Evolutionary conservation across 257 asterid species (phyloP), one percentile per base, ranked within the genome.

Genomic region (Solanum arcanum): DNA sequence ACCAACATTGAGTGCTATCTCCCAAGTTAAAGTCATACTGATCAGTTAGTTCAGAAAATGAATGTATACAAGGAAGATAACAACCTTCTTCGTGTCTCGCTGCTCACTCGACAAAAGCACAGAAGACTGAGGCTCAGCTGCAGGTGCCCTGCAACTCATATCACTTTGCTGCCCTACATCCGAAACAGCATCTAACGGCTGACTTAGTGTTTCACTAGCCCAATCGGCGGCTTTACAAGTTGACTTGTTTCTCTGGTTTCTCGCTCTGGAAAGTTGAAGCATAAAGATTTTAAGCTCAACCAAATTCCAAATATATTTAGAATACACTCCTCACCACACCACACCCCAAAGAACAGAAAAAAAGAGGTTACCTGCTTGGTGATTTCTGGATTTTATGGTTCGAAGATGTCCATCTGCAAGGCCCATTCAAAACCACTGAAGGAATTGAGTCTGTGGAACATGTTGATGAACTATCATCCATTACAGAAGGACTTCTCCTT

Each of bases 391-490:
- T 92, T 87, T 91, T 93, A 85, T 88, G 88, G 76, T 88, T 86
- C 47, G 84, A 83, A 83, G 85, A 69, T 81, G 86, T 88, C 86
- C 92, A 91, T 78, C 89, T 91, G 73, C 83, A 90, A 81, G 92
- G 88, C 69, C 90, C 92, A 86, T 87, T 94, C 83, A 86, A 84
- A 47, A 83, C 85, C 44, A 81, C 94, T 16, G 97, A 93, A 81
- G 96, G 97, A 87, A 94, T 91, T 4, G 99, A 95, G 90, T 96
- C 99, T 23, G 98, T 93, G 83, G 98, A 97, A 90, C 98, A 95
- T 70, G 97, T 93, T 68, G 99, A 97, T 64, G 98, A 96, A 92
- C 94, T 96, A 89, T 97, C 99, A 83, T 95, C 99, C 90, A 96
- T 87, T 39, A 88, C 87, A 27, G 96, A 94, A 70, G 93, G 87